Percentiles rank a stretch among this genome's conserved stretches.
Conservation (phyloP, 2,329 filamentous ascomycete genomes). For the Ampelomyces quisqualis region DNA sequence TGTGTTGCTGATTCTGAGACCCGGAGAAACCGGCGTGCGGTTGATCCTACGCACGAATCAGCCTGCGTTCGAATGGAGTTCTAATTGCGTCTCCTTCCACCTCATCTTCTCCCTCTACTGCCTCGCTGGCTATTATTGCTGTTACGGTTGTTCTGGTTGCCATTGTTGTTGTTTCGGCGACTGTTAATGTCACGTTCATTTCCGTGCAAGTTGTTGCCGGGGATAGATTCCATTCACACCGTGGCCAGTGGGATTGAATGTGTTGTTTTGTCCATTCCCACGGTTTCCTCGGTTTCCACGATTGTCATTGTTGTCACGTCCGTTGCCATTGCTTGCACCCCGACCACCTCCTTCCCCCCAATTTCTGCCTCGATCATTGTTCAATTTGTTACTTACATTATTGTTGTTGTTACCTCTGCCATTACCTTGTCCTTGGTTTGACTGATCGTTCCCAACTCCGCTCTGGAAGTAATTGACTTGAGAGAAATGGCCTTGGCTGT, state of each 20-base stretch:
- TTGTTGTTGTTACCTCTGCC: neutral
- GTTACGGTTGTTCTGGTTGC: neutral
- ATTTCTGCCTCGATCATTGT: neutral
- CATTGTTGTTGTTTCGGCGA: neutral
- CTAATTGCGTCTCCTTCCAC: neutral
- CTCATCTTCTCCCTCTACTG: neutral
- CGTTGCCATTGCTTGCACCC: no score
- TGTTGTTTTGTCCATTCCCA: neutral
- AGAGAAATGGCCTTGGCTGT: neutral
- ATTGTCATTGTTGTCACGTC: neutral
- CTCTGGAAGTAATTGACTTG: neutral
- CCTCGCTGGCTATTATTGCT: neutral
- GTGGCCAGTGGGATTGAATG: neutral
- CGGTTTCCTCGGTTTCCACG: neutral
- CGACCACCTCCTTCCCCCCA: neutral
- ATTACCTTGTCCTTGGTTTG: neutral
- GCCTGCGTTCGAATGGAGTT: neutral
- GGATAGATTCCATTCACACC: neutral
- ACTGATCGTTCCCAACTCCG: neutral
- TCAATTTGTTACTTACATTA: slow-evolving; percentile 4
- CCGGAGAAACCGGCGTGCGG: neutral
- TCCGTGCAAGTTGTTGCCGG: neutral
- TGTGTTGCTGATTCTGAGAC: neutral
- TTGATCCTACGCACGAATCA: slow-evolving; percentile 2
- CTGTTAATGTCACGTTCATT: neutral